phyloP scores from a whole-genome alignment of 768 basidiomycete species.

The Gloeophyllum trabeum region DNA sequence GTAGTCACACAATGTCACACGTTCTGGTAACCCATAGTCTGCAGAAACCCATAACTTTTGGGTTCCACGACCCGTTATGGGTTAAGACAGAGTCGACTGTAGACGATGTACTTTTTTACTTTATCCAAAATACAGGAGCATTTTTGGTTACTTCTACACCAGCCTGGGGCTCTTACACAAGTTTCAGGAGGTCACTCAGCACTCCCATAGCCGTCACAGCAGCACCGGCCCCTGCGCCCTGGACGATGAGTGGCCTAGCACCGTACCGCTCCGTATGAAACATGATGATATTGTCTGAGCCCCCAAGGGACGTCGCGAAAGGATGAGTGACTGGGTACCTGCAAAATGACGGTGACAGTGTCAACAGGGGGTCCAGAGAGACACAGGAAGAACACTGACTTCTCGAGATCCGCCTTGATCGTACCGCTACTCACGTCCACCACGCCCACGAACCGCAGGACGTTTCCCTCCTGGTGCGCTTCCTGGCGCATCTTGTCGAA shows the following conservation, averaged over 20 bases:
- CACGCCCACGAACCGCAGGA: constrained; percentile 89
- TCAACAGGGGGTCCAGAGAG: not conserved
- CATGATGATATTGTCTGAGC: constrained; percentile 96
- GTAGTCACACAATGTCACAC: too few species aligned
- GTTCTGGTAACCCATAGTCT: too few species aligned
- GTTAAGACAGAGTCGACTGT: too few species aligned
- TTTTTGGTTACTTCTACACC: not conserved
- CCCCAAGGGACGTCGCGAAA: constrained; percentile 91
- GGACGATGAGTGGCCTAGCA: constrained; percentile 80
- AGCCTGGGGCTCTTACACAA: constrained; percentile 15
- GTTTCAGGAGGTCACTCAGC: constrained; percentile 70
- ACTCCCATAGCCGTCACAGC: constrained; percentile 99
- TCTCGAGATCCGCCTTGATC: constrained; percentile 83
- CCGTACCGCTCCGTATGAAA: constrained; percentile 93
- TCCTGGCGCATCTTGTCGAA: constrained; percentile 70
- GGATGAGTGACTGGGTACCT: constrained; percentile 88
- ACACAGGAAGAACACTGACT: constrained; percentile 35
- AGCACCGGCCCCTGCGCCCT: constrained; percentile 96
- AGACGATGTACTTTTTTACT: too few species aligned
- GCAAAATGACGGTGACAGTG: not conserved
- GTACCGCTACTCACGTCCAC: constrained; percentile 65
- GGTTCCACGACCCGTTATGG: too few species aligned
- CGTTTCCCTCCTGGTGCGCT: constrained; percentile 70
- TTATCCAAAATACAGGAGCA: too few species aligned
- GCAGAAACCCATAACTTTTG: too few species aligned